These are phyloP conservation scores for Afroboletus lepidellus DNA, from an alignment of 1,284 basidiomycete genomes.

Conservation along the genomic window DNA sequence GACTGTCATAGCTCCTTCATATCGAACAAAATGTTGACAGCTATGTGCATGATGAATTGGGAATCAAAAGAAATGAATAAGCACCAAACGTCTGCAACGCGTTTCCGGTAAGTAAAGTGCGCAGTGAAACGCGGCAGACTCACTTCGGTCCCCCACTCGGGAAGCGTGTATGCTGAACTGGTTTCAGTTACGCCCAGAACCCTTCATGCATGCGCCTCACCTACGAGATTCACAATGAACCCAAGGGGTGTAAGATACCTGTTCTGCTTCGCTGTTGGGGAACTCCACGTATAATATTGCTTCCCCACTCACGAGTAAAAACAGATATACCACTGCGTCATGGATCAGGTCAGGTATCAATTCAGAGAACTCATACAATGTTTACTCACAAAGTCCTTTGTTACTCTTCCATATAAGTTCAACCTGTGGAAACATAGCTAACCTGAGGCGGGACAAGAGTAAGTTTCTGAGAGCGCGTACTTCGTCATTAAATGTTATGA, in stretches of 20 bases:
- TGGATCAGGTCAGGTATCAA: background rate
- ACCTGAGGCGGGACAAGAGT: background rate
- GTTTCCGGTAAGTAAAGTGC: background rate
- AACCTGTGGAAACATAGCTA: conserved; percentile 27
- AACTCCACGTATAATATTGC: background rate
- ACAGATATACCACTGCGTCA: conserved; percentile 36
- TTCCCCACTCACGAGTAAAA: conserved; percentile 36
- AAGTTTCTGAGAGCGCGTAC: conserved; percentile 21
- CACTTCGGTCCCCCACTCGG: conserved; percentile 35
- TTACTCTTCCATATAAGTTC: conserved; percentile 39
- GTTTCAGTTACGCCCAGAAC: background rate
- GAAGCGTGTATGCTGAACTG: conserved; percentile 38
- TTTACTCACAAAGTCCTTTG: conserved; percentile 35
- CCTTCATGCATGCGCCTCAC: too few species aligned
- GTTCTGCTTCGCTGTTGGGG: conserved; percentile 28
- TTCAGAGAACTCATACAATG: background rate
- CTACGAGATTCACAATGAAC: conserved; percentile 44
- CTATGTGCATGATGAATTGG: conserved; percentile 8
- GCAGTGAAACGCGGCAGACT: conserved; percentile 10
- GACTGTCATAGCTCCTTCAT: conserved; percentile 46
- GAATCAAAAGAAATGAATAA: background rate
- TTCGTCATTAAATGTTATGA: conserved; percentile 44
- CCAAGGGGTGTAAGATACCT: conserved; percentile 45
- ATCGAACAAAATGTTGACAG: conserved; percentile 29
- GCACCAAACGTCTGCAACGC: conserved; percentile 14